These are phyloP conservation scores for Serendipita sp. DNA, from an alignment of 768 basidiomycete genomes.

Conservation along the genomic window DNA sequence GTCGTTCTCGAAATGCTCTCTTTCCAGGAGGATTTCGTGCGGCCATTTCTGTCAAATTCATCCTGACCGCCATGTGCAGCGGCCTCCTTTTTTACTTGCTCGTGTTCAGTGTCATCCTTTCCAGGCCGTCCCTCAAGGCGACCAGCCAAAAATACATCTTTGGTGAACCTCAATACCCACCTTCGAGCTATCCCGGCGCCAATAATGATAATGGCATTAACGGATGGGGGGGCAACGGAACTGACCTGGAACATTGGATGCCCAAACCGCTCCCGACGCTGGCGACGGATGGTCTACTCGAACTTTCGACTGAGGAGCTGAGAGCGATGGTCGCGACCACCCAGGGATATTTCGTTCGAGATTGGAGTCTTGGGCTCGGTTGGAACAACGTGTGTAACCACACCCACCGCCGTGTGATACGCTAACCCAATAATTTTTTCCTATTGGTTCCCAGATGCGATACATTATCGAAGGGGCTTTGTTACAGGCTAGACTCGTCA, in stretches of 20 bases:
- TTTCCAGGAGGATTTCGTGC: neutral
- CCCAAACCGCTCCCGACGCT: neutral
- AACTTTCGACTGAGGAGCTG: constrained; percentile 21
- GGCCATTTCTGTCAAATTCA: constrained; percentile 6
- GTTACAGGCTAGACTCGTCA: constrained; percentile 28
- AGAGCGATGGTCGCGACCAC: constrained; percentile 23
- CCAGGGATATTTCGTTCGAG: constrained; percentile 29
- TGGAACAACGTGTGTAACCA: constrained; percentile 30
- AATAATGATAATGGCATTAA: neutral
- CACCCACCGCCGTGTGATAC: neutral
- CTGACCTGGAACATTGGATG: neutral
- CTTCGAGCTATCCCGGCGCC: too few species aligned
- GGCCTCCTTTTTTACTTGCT: constrained; percentile 13
- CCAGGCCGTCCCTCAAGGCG: neutral
- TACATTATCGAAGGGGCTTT: constrained; percentile 33
- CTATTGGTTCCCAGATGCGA: constrained; percentile 22
- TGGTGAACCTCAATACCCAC: constrained; percentile 1
- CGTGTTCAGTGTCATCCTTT: constrained; percentile 8
- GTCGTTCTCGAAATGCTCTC: neutral
- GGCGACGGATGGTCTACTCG: constrained; percentile 8
- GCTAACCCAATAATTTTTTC: neutral
- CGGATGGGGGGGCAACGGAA: neutral
- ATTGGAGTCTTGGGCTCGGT: constrained; percentile 29
- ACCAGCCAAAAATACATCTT: constrained; percentile 7
- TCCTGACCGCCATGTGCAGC: constrained; percentile 10